Base-by-base conservation (phyloP, 2,329 filamentous ascomycete species). In the Fusarium chlamydosporum region DNA sequence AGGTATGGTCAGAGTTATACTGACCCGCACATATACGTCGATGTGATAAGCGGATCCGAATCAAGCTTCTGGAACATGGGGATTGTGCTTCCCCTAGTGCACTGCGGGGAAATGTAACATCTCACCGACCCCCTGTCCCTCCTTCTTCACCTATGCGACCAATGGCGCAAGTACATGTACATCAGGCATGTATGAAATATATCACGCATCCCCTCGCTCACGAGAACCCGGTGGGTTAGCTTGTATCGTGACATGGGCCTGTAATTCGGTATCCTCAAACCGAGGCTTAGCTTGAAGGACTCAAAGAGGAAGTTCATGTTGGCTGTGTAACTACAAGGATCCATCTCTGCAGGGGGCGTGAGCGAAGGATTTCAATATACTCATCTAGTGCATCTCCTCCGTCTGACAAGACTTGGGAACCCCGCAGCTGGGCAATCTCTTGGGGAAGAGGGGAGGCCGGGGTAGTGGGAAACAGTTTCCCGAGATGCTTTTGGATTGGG, bases 261-360 rank as follows among this genome's bases (percentile, higher is more conserved):
- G 67, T 70, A 65, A 68, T 67, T 70, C 67, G 67, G 67, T 55
- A 18, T 67, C 45, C 11, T 48, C 52, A 65, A 68, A 38, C 59
- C 67, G 64, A 67, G 61, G 55, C 43, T 70, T 53, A 48, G 53
- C 45, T 67, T 54, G 46, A 42, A 38, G 27, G 37, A 29, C 65
- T 61, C 20, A 35, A 61, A 56, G n/a, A 34, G 34, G 48, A 46
- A 65, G 52, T 65, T 45, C 18, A 42, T 42, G 66, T 52, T 68
- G 65, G 42, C 42, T 58, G 38, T 38, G 38, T 5, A 12, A 51
- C 34, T 10, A 50, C 56, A 50, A 50, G 42, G 57, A 16, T 40
- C 16, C 20, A 7, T 26, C 7, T 16, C 5, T 43, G 35, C 33
- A 42, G 31, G 51, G 43, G 18, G 35, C 20, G 34, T 55, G 35